Evolutionary conservation across 1,284 basidiomycete species (phyloP), one percentile per base, ranked within the genome.

Genomic region (Pascua sp.): DNA sequence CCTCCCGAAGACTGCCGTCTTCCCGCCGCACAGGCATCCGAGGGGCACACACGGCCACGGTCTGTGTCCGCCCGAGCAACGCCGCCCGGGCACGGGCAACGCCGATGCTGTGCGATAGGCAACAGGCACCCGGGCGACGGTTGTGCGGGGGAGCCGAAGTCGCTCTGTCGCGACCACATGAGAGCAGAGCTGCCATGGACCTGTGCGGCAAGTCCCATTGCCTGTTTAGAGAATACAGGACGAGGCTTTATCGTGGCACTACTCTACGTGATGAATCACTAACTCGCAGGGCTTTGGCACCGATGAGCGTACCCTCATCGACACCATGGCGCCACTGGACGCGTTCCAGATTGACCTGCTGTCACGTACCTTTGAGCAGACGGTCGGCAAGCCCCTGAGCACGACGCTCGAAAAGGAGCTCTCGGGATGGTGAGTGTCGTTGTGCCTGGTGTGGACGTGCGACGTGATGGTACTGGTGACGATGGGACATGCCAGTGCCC

Each of bases 321-420:
- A 75, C 57, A 67, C 66, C 0, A 62, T 79, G 11, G 49, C 70
- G 9, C 70, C 75, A 0, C 64, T 78, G 1, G 75, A 76, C 55
- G 66, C 77, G 7, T 74, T 77, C 66, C 71, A 79, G 64, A 67
- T 79, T 47, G 73, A 77, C 47, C 60, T 76, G 0, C 67, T 79
- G 8, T 53, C 61, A 38, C 66, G 75, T 49, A 73, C 71, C 16
- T 79, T 68, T 55, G 75, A 78, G 63, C 72, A 74, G 53, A 66
- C 58, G 32, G 63, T 67, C 2, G 77, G 77, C 8, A 66, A 65
- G 51, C 57, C 65, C 8, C 60, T 79, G 47, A 55, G 72, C 57
- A 64, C 64, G 53, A 75, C 72, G 2, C 57, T 79, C 40, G 77
- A 79, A 59, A 78, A 77, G 63, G 77, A 79, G 67, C 68, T 76